Conservation (phyloP, 306 rosid genomes). For the Lablab purpureus region DNA sequence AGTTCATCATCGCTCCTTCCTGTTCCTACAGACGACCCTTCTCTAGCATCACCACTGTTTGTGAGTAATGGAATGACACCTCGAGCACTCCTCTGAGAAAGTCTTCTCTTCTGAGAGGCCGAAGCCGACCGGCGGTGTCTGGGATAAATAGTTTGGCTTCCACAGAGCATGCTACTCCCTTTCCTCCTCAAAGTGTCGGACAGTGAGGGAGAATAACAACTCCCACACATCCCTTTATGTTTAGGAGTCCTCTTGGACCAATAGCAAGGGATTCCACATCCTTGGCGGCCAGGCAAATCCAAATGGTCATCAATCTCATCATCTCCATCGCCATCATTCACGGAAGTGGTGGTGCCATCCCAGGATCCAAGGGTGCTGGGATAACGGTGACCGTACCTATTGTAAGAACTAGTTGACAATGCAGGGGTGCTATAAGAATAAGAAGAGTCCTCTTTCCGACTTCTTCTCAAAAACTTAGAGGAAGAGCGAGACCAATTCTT, state of each 20-base stretch:
- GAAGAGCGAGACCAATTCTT: slow-evolving; percentile 73
- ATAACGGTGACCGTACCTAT: slow-evolving; percentile 62
- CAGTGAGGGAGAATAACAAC: slow-evolving; percentile 90
- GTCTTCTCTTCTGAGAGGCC: slow-evolving; percentile 63
- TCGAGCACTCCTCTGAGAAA: slow-evolving; percentile 68
- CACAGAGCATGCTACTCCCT: slow-evolving; percentile 83
- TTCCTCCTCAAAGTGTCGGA: slow-evolving; percentile 88
- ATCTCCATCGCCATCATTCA: slow-evolving; percentile 70
- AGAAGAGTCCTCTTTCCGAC: slow-evolving; percentile 80
- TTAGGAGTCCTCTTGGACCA: slow-evolving; percentile 90
- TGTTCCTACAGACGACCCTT: slow-evolving; percentile 82
- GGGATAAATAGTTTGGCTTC: slow-evolving; percentile 69
- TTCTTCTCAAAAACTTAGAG: slow-evolving; percentile 57
- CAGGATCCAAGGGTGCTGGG: slow-evolving; percentile 94
- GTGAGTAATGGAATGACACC: slow-evolving; percentile 88
- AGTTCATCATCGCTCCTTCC: slow-evolving; percentile 94
- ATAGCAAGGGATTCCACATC: slow-evolving; percentile 97
- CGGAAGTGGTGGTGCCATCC: slow-evolving; percentile 85
- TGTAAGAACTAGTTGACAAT: slow-evolving; percentile 86
- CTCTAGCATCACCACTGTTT: slow-evolving; percentile 67
- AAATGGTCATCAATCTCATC: slow-evolving; percentile 78
- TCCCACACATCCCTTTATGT: slow-evolving; percentile 67
- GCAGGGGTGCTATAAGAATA: slow-evolving; percentile 95
- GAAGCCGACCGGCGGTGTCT: slow-evolving; percentile 59
- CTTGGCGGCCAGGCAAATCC: slow-evolving; percentile 81